Percentiles rank a stretch among this genome's conserved stretches.
Evolutionary conservation across 257 asterid species (phyloP).

Genomic region (Coffea eugenioides): DNA sequence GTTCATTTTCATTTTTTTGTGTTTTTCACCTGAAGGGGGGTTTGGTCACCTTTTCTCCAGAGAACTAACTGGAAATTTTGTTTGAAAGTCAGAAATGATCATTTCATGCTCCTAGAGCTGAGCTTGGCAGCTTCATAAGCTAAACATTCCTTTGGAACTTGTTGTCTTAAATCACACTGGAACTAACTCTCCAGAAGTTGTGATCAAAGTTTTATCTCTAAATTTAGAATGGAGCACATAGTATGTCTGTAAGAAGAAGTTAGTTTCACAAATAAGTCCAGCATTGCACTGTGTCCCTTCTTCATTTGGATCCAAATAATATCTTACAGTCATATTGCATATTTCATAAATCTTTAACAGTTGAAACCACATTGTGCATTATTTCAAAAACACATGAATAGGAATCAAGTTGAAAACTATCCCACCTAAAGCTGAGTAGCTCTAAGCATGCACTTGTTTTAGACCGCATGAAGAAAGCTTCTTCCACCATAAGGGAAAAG

Average conservation of each 20-base stretch:
- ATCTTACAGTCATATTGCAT: neutral
- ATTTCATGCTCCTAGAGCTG: neutral
- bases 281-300: neutral
- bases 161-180: neutral
- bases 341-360: neutral
- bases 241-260: no score
- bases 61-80: neutral
- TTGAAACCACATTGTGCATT: neutral
- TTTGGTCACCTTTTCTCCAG: neutral
- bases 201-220: neutral
- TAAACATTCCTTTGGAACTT: neutral
- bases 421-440: neutral
- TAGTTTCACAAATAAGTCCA: no score
- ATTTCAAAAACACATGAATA: neutral
- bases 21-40: neutral
- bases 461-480: neutral
- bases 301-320: neutral
- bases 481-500: neutral
- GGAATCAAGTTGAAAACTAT: neutral
- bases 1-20: neutral
- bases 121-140: neutral
- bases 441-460: neutral
- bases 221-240: neutral
- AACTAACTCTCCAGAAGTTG: neutral
- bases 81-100: neutral